Evolutionary conservation across 306 rosid genomes (phyloP), one percentile per base, ranked within the genome.

Genomic region (Pueraria montana): DNA sequence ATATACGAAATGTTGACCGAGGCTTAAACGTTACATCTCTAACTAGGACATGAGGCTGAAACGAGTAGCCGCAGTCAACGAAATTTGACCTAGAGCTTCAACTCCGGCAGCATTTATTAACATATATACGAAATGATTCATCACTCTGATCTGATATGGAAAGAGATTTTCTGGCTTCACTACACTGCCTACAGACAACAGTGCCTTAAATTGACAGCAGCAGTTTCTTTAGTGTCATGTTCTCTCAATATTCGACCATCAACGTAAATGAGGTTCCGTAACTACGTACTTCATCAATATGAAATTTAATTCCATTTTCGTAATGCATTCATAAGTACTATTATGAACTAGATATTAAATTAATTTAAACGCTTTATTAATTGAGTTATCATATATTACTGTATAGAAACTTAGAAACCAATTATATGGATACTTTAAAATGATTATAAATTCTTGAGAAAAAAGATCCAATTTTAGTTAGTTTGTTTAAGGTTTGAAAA

Each of bases 61-160:
- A 74, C 66, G 42, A 34, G 81, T 45, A 66, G 78, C 73, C 55
- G 82, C 79, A 36, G 68, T 62, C 53, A 66, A 46, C 46, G 53
- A 32, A 79, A 18, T 83, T 80, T 79, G 82, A 84, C 87, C 64
- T 63, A 18, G 48, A 74, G 59, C 77, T 45, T 43, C 67, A 79
- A 56, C 23, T 80, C 59, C 76, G 64, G 34, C 74, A 67, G 42
- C 78, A 80, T 58, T 84, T 26, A 71, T 80, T 70, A 24, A 58
- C 52, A 52, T 18, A 18, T 55, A 42, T 68, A 65, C 21, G 18
- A 82, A 40, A 65, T 62, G 23, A 84, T 50, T 62, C 48, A 72
- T 70, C 76, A 38, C 17, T 78, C 27, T 26, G 30, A 50, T 78
- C 27, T 38, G 27, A 49, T 83, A 62, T 72, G 71, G 68, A 78